phyloP scores from a whole-genome alignment of 148 eudicot species.

The Rhododendron simsii region DNA sequence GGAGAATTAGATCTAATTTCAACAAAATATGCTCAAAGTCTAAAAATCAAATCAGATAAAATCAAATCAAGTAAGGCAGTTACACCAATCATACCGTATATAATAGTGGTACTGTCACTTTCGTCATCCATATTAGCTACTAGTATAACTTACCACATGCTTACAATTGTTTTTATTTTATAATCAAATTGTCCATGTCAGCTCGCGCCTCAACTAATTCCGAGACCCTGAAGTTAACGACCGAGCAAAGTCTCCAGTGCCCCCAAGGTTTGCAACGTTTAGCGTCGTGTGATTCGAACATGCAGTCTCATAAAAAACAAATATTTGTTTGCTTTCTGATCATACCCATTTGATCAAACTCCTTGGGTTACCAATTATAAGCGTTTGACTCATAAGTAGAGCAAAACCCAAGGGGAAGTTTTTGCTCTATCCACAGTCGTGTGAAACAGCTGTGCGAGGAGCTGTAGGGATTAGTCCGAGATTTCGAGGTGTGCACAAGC shows the following conservation, averaged over 20 bases:
- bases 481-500: too few species aligned
- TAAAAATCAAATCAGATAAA: too few species aligned
- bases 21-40: not conserved
- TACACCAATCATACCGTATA: not conserved
- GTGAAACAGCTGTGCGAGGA: too few species aligned
- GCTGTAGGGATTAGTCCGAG: too few species aligned
- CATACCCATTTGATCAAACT: too few species aligned
- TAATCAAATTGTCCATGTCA: not conserved
- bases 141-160: not conserved
- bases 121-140: not conserved
- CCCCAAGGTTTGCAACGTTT: not conserved
- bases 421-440: too few species aligned
- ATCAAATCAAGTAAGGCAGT: not conserved
- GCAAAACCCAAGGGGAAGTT: not conserved
- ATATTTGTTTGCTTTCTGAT: too few species aligned
- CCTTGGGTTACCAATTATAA: too few species aligned
- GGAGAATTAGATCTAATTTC: not conserved
- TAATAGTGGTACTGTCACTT: not conserved
- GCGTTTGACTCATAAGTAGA: not conserved
- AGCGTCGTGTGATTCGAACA: not conserved
- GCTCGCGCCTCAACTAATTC: too few species aligned
- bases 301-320: too few species aligned
- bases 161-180: too few species aligned
- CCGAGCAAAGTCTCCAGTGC: not conserved
- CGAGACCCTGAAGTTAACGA: too few species aligned